Conservation (phyloP, 305 asterid species). For the Rubia occidens region DNA sequence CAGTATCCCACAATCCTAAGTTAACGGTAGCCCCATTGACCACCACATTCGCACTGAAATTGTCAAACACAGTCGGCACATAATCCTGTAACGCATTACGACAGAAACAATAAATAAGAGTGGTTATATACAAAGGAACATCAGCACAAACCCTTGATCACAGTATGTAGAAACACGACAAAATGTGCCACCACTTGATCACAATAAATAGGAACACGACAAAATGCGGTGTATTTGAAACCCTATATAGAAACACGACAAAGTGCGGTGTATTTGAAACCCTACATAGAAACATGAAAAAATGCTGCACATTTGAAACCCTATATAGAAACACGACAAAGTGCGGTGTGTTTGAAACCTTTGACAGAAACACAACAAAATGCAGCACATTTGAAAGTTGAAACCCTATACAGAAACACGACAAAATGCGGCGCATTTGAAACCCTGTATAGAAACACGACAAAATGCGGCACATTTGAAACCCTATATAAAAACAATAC, state of each 20-base stretch:
- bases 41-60: slow-evolving; percentile 93
- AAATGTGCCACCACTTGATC: neutral
- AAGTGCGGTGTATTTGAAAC: neutral
- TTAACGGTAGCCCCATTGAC: slow-evolving; percentile 86
- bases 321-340: neutral
- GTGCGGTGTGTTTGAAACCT: no score
- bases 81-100: slow-evolving; percentile 57
- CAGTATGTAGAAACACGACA: neutral
- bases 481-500: neutral
- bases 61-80: slow-evolving; percentile 91
- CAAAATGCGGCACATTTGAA: neutral
- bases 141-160: neutral
- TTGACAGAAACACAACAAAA: neutral
- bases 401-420: neutral
- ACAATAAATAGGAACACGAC: neutral
- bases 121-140: slow-evolving; percentile 8
- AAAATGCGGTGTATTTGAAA: neutral
- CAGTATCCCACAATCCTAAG: slow-evolving; percentile 98
- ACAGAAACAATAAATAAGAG: slow-evolving; percentile 5
- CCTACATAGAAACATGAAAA: no score
- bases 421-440: neutral
- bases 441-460: neutral
- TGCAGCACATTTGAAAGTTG: no score
- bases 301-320: neutral
- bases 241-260: neutral